phyloP scores from a whole-genome alignment of 208 protist genomes.

The Blastocrithidia nonstop region DNA sequence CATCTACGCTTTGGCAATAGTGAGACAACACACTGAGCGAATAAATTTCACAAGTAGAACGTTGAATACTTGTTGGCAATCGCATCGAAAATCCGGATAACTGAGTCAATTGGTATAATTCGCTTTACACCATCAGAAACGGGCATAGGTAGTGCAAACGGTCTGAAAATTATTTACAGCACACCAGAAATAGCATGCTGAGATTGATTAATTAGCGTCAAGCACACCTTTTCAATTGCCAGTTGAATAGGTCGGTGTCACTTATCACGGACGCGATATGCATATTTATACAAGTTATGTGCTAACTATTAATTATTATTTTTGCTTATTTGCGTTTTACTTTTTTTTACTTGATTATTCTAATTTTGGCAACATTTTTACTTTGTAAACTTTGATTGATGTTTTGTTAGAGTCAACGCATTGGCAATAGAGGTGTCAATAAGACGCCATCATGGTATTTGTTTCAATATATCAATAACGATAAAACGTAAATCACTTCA shows the following conservation, averaged over 20 bases:
- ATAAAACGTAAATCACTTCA: conserved; percentile 32
- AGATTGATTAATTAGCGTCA: conserved; percentile 40
- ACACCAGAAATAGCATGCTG: conserved; percentile 49
- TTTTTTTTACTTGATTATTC: too few relatives aligned
- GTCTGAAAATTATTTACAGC: conserved; percentile 51
- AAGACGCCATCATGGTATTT: conserved; percentile 73
- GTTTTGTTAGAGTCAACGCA: too few relatives aligned
- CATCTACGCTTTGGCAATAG: conserved; percentile 52
- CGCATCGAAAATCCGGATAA: conserved; percentile 52
- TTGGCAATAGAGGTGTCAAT: too few relatives aligned
- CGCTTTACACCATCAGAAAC: conserved; percentile 32
- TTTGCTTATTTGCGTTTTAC: too few relatives aligned
- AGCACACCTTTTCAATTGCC: conserved; percentile 57
- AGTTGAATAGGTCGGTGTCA: conserved; percentile 50
- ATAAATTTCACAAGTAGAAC: conserved; percentile 28
- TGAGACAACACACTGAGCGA: conserved; percentile 35
- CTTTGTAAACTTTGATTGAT: too few relatives aligned
- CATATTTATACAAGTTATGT: neutral
- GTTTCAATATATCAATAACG: conserved; percentile 54
- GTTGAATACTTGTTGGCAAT: conserved; percentile 31
- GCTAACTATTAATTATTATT: too few relatives aligned
- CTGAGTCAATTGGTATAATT: conserved; percentile 39
- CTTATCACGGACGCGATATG: conserved; percentile 12
- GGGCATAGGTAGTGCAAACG: conserved; percentile 39
- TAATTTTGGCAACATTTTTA: too few relatives aligned